phyloP scores from a whole-genome alignment of 2,329 filamentous ascomycete species.

The Aspergillus pseudoviridinutans region DNA sequence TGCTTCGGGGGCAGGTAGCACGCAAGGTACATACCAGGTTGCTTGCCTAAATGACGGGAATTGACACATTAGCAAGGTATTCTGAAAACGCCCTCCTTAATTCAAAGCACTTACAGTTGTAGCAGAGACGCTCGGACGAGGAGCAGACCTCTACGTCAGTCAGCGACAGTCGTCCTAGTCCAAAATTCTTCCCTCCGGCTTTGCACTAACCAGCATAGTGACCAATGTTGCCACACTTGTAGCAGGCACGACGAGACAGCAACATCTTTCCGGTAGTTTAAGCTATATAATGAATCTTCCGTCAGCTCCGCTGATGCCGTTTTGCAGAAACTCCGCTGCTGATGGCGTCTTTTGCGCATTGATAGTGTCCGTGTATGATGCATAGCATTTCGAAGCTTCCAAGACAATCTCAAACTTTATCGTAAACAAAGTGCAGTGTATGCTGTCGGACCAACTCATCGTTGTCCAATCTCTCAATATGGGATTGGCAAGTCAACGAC shows the following conservation, averaged over 20 bases:
- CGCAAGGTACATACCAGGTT: constrained; percentile 39
- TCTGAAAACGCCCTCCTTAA: constrained; percentile 8
- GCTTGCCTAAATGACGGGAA: constrained; percentile 35
- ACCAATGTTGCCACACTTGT: constrained; percentile 74
- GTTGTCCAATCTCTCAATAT: not conserved
- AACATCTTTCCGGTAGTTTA: constrained; percentile 56
- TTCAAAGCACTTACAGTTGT: constrained; percentile 73
- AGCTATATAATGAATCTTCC: constrained; percentile 4
- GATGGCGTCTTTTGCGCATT: not conserved
- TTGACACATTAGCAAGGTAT: constrained; percentile 16
- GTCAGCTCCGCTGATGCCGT: constrained; percentile 4
- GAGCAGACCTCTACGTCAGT: constrained; percentile 80
- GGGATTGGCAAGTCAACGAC: not conserved
- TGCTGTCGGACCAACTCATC: not conserved
- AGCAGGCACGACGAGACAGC: constrained; percentile 79
- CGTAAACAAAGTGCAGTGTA: not conserved
- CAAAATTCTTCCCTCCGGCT: constrained; percentile 40
- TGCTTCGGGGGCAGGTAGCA: constrained; percentile 9
- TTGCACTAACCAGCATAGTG: constrained; percentile 53
- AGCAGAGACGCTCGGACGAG: constrained; percentile 96
- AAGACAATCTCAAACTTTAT: not conserved
- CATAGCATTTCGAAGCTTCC: not conserved
- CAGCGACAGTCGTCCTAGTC: constrained; percentile 52
- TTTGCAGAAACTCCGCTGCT: not conserved
- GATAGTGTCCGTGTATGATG: not conserved